phyloP scores from a whole-genome alignment of 345 rosid genomes.

The Erucastrum elatum region DNA sequence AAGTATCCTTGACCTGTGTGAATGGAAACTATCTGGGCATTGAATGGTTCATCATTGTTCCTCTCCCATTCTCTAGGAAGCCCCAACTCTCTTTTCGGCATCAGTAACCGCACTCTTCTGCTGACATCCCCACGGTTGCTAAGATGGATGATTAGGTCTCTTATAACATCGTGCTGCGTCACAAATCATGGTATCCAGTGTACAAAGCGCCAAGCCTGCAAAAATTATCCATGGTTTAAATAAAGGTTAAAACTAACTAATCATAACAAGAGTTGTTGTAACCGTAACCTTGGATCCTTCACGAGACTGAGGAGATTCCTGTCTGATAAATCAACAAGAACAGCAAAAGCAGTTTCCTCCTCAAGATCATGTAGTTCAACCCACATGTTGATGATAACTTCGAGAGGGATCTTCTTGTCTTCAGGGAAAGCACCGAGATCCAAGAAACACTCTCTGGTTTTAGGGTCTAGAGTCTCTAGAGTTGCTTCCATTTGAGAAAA shows the following conservation, averaged over 20 bases:
- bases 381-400: not conserved
- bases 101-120: too few relatives aligned
- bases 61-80: too few relatives aligned
- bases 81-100: too few relatives aligned
- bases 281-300: not conserved
- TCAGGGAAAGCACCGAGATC: not conserved
- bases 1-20: too few relatives aligned
- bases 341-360: not conserved
- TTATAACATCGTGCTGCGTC: too few relatives aligned
- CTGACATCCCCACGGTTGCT: too few relatives aligned
- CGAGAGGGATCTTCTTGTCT: not conserved
- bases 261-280: not conserved
- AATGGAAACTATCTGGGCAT: too few relatives aligned
- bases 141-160: too few relatives aligned
- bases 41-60: too few relatives aligned
- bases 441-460: not conserved
- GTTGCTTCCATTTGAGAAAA: not conserved
- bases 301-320: not conserved
- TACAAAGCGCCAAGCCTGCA: not conserved
- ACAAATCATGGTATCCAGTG: too few relatives aligned
- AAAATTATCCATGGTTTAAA: too few relatives aligned
- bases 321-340: not conserved
- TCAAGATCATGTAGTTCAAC: not conserved
- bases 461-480: not conserved
- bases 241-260: not conserved